phyloP scores from a whole-genome alignment of 108 stramenopile species.

The Cylindrotheca fusiformis region DNA sequence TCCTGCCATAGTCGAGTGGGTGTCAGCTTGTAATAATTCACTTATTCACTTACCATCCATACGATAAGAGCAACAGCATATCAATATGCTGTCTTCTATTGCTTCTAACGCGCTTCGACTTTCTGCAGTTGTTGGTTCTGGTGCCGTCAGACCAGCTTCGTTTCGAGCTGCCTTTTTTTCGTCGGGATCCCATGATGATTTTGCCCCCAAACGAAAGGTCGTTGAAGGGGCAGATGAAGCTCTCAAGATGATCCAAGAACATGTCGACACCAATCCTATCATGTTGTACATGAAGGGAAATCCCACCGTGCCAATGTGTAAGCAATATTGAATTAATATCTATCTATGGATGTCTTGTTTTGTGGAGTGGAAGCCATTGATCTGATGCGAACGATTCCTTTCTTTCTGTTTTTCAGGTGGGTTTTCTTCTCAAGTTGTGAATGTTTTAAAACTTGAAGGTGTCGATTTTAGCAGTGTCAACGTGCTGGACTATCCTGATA shows the following conservation, averaged over 20 bases:
- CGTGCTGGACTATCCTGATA: slow-evolving; percentile 94
- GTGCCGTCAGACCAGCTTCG: neutral
- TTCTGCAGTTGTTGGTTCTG: neutral
- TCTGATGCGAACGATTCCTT: neutral
- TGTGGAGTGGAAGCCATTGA: too few relatives aligned
- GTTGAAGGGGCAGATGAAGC: slow-evolving; percentile 46
- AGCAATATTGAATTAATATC: neutral
- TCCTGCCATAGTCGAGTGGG: too few relatives aligned
- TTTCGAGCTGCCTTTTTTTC: slow-evolving; percentile 29
- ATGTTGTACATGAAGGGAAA: slow-evolving; percentile 99
- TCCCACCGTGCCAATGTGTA: slow-evolving; percentile 92
- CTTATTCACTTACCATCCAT: too few relatives aligned
- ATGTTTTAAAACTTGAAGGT: slow-evolving; percentile 83
- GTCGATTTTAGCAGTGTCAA: slow-evolving; percentile 95
- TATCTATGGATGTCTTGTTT: too few relatives aligned
- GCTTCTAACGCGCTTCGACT: slow-evolving; percentile 4
- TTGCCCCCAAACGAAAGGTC: slow-evolving; percentile 77
- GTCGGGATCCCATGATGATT: slow-evolving; percentile 71
- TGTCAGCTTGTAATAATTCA: too few relatives aligned
- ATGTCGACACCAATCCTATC: slow-evolving; percentile 73
- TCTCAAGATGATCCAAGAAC: slow-evolving; percentile 63
- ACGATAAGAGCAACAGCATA: neutral
- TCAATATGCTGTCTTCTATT: slow-evolving; percentile 18
- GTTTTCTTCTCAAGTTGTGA: slow-evolving; percentile 89
- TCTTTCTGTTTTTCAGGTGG: slow-evolving; percentile 45